These are phyloP conservation scores for Cladophialophora yegresii DNA, from an alignment of 2,329 filamentous ascomycete species.

Conservation along the genomic window DNA sequence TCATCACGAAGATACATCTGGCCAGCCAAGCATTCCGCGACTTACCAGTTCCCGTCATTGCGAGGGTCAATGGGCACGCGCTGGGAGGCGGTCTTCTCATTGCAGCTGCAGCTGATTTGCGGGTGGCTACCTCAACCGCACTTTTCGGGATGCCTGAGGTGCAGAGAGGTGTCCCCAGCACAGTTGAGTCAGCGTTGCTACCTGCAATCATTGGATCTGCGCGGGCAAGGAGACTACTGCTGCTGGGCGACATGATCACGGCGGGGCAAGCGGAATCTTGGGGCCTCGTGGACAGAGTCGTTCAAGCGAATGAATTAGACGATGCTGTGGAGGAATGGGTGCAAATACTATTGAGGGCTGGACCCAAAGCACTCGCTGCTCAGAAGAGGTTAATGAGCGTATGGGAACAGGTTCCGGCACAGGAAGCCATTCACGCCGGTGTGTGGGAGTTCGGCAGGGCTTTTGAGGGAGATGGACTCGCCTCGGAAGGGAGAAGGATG, in stretches of 20 bases:
- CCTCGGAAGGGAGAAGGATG: slow-evolving; percentile 17
- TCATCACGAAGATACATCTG: slow-evolving; percentile 13
- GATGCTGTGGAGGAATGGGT: slow-evolving; percentile 41
- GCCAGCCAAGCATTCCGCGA: slow-evolving; percentile 41
- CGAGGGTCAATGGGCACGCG: slow-evolving; percentile 43
- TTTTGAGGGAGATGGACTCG: slow-evolving; percentile 15
- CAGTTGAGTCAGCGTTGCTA: slow-evolving; percentile 45
- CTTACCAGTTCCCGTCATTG: slow-evolving; percentile 45
- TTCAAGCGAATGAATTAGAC: slow-evolving; percentile 39
- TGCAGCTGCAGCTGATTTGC: slow-evolving; percentile 43
- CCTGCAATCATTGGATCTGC: slow-evolving; percentile 45
- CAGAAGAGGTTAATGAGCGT: slow-evolving; percentile 41
- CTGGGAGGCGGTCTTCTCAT: slow-evolving; percentile 45
- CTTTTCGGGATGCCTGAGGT: slow-evolving; percentile 48
- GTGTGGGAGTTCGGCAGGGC: slow-evolving; percentile 37
- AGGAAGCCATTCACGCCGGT: slow-evolving; percentile 35
- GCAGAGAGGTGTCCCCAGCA: slow-evolving; percentile 44
- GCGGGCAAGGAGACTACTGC: slow-evolving; percentile 41
- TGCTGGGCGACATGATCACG: slow-evolving; percentile 43
- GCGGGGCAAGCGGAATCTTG: slow-evolving; percentile 41
- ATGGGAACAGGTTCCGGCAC: slow-evolving; percentile 21
- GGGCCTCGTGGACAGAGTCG: slow-evolving; percentile 44
- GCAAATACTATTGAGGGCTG: slow-evolving; percentile 38
- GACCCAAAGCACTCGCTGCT: slow-evolving; percentile 39
- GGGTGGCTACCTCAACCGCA: slow-evolving; percentile 40